Percentiles rank a stretch among this genome's conserved stretches.
These are phyloP conservation scores for Tetradesmus obliquus DNA, from an alignment of 139 green algal genomes.

Conservation along the genomic window DNA sequence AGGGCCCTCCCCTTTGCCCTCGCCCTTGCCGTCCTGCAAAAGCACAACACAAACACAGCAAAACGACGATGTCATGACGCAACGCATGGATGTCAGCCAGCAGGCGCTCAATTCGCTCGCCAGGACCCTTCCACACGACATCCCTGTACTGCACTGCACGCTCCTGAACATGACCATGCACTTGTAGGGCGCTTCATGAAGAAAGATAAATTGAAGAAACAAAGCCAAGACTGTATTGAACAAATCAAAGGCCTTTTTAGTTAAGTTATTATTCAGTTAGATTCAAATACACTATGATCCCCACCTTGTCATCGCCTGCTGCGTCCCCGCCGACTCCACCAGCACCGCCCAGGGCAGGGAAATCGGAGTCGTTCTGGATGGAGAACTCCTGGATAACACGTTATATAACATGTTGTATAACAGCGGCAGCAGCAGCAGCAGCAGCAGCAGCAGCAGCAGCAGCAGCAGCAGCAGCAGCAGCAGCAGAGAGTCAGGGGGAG, in stretches of 20 bases:
- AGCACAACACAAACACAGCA: not conserved
- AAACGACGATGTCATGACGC: not conserved
- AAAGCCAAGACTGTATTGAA: too few species aligned
- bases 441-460: not conserved
- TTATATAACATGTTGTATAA: not conserved
- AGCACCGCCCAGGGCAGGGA: slow-evolving; percentile 74
- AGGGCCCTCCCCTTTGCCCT: too few species aligned
- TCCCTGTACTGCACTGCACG: too few species aligned
- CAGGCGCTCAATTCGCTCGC: too few species aligned
- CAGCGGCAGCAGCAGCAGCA: not conserved
- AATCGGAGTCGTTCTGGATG: slow-evolving; percentile 80
- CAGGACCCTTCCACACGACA: too few species aligned
- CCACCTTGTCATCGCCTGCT: not conserved
- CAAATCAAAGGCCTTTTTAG: too few species aligned
- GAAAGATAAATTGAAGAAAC: too few species aligned
- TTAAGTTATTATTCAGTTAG: too few species aligned
- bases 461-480: not conserved
- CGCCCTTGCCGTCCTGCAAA: too few species aligned
- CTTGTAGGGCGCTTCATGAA: too few species aligned
- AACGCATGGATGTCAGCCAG: not conserved
- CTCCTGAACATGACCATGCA: too few species aligned
- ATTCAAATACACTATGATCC: not conserved
- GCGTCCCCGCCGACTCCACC: not conserved
- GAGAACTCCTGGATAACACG: slow-evolving; percentile 57
- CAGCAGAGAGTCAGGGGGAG: not conserved